phyloP scores from a whole-genome alignment of 2,329 filamentous ascomycete species.

The Phialemoniopsis sp. region DNA sequence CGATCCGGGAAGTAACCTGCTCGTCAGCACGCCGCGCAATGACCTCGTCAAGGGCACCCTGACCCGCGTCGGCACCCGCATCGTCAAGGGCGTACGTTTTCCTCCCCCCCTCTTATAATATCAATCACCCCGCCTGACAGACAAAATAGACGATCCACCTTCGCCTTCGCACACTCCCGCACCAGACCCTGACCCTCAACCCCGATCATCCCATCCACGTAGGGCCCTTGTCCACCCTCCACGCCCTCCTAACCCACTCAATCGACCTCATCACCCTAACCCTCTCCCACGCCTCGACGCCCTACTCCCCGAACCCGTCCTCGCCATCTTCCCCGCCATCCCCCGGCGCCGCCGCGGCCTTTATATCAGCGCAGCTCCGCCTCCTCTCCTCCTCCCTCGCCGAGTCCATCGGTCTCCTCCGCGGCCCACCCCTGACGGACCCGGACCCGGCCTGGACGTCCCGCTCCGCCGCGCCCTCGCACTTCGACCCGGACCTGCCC shows the following conservation, averaged over 20 bases:
- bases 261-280: constrained; percentile 80
- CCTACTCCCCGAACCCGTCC: constrained; percentile 40
- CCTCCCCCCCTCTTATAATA: constrained; percentile 1
- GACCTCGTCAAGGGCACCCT: constrained; percentile 91
- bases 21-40: constrained; percentile 79
- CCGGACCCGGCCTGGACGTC: constrained; percentile 38
- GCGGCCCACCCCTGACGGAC: constrained; percentile 43
- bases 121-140: not conserved
- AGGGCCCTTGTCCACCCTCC: constrained; percentile 65
- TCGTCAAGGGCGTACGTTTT: constrained; percentile 77
- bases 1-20: constrained; percentile 83
- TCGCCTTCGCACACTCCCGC: constrained; percentile 64
- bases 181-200: constrained; percentile 44
- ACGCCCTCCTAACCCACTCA: constrained; percentile 75
- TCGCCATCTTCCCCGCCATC: constrained; percentile 4
- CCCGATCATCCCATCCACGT: constrained; percentile 52
- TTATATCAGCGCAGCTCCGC: constrained; percentile 51
- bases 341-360: constrained; percentile 26
- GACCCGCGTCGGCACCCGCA: constrained; percentile 82
- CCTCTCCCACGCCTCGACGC: constrained; percentile 55
- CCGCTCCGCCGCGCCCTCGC: constrained; percentile 34
- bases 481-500: constrained; percentile 57
- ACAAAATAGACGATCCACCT: constrained; percentile 65
- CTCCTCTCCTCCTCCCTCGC: constrained; percentile 50
- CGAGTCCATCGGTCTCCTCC: constrained; percentile 47